Base-by-base conservation (phyloP, 106 monocot genomes). In the Dendrobium huoshanense region DNA sequence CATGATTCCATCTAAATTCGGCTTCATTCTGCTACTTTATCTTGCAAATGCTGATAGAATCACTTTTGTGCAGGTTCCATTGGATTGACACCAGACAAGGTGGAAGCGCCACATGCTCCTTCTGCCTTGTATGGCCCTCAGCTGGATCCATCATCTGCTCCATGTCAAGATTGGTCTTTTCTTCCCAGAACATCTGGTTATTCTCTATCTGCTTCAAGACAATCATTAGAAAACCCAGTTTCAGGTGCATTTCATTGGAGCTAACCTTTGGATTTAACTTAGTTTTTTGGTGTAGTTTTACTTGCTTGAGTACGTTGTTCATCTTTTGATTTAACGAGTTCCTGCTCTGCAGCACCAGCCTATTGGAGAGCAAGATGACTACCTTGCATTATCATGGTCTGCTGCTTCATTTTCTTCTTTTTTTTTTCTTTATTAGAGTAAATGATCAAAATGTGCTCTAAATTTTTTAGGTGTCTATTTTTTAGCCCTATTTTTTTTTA, bases 341-440 rank as follows among this genome's bases (percentile, higher is more conserved):
- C 22, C 82, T 7, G n/a, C 73, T 47, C 80, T 85, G 75, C 92
- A 92, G 90, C 80, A 72, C 86, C 77, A 77, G 72, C 70, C 43
- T 94, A 90, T 77, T 97, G 94, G 96, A 90, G 91, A 83, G 86
- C 90, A 37, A 88, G 91, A 88, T 96, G 75, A 85, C 49, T 76
- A 44, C n/a, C n/a, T 44, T 25, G 76, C 41, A 49, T 0, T 76
- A 76, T 76, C 41, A 49, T 22, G 76, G 49, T 76, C 18, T 51
- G 49, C 7, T 51, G 11, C 49, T 76, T 43, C 76, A 76, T 76
- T 48, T 11, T 1, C 17, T 74, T 0, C 18, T 41, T 9, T 41
- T 41, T 41, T 25, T 9, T 25, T 76, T 19, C 51, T 49, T 49
- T 48, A 15, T 49, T 3, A 49, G 25, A 47, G 22, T 10, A n/a